Percentiles rank a stretch among this genome's conserved stretches.
phyloP scores from a whole-genome alignment of 176 grass and related monocot species.

The maize (Zea mays) region Zm-B73-REFERENCE-NAM-5.0 NC_050102.1:168619501-168620000 shows the following conservation, averaged over 20 bases:
- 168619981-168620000: neutral
- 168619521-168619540: conserved; percentile 30
- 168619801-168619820: neutral
- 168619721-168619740: neutral
- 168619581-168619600: neutral
- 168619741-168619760: conserved; percentile 19
- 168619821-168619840: conserved; percentile 28
- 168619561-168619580: conserved; percentile 16
- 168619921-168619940: neutral
- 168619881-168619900: neutral
- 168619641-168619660: neutral
- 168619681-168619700: neutral
- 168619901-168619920: neutral
- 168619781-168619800: neutral
- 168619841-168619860: neutral
- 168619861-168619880: conserved; percentile 6
- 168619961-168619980: conserved; percentile 2
- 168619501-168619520: neutral
- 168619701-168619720: neutral
- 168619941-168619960: neutral
- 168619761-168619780: neutral
- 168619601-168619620: conserved; percentile 3
- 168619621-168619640: neutral
- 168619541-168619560: conserved; percentile 37
- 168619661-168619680: neutral